phyloP scores from a whole-genome alignment of 208 protist genomes.

The Strigomonas oncopelti region DNA sequence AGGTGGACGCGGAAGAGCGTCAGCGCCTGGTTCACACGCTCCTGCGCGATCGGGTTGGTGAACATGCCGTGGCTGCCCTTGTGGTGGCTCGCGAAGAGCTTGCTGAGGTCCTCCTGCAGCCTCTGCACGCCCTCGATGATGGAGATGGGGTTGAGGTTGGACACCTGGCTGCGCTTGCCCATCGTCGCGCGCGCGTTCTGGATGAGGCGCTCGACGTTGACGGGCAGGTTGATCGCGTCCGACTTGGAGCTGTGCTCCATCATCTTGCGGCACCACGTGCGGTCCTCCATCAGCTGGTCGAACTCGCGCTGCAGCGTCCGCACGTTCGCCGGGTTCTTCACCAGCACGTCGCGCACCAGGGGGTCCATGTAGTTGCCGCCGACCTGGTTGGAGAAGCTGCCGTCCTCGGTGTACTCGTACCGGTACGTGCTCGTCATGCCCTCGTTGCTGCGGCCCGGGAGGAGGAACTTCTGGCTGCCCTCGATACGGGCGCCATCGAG shows the following conservation, averaged over 20 bases:
- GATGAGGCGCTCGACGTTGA: constrained; percentile 96
- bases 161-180: constrained; percentile 77
- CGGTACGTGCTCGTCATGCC: constrained; percentile 67
- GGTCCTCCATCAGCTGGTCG: constrained; percentile 82
- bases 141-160: constrained; percentile 90
- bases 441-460: constrained; percentile 60
- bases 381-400: constrained; percentile 65
- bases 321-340: constrained; percentile 62
- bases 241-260: constrained; percentile 52
- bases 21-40: constrained; percentile 95
- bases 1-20: constrained; percentile 94
- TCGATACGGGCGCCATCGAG: constrained; percentile 95
- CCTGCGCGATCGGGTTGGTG: constrained; percentile 75
- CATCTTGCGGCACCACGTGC: constrained; percentile 61
- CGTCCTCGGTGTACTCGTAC: constrained; percentile 77
- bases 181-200: constrained; percentile 94
- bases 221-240: constrained; percentile 58
- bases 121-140: constrained; percentile 76
- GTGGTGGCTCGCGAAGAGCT: constrained; percentile 81
- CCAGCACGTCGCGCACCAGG: constrained; percentile 83
- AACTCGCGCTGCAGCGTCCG: constrained; percentile 88
- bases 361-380: constrained; percentile 84
- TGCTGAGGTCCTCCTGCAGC: constrained; percentile 73
- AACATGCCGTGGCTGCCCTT: constrained; percentile 54
- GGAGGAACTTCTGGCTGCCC: constrained; percentile 69